Percentiles rank a stretch among this genome's conserved stretches.
Evolutionary conservation across 805 yeast species (phyloP).

Genomic region (Ogataea methylovora): DNA sequence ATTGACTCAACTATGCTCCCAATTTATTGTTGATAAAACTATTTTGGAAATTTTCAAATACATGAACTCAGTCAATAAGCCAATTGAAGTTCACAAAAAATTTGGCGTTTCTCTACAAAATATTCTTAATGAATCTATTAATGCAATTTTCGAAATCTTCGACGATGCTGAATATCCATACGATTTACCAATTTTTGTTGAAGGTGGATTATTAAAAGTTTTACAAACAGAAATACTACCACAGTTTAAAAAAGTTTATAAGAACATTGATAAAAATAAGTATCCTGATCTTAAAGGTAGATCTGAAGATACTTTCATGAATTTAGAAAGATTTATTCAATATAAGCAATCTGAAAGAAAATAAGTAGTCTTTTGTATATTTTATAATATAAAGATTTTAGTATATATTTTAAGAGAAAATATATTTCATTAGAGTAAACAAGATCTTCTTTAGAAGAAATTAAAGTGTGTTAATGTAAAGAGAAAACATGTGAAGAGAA

Average conservation of each 20-base stretch:
- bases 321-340: conserved; percentile 66
- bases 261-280: conserved; percentile 60
- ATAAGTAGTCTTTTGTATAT: no score
- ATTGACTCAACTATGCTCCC: conserved; percentile 11
- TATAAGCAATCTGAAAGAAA: conserved; percentile 41
- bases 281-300: conserved; percentile 47
- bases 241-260: conserved; percentile 44
- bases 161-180: conserved; percentile 65
- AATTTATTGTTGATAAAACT: conserved; percentile 19
- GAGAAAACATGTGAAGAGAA: no score
- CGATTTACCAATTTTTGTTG: conserved; percentile 61
- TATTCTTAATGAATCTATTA: conserved; percentile 47
- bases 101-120: conserved; percentile 17
- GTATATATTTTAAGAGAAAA: no score
- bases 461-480: no score
- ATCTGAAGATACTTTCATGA: conserved; percentile 60
- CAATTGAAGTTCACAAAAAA: conserved; percentile 17
- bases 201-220: conserved; percentile 34
- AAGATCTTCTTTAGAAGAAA: no score
- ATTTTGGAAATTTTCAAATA: conserved; percentile 12
- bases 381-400: no score
- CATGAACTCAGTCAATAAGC: conserved; percentile 6
- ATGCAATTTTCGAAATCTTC: conserved; percentile 68
- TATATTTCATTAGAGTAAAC: no score
- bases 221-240: conserved; percentile 36